phyloP scores from a whole-genome alignment of 768 basidiomycete species.

The Astraeus odoratus region DNA sequence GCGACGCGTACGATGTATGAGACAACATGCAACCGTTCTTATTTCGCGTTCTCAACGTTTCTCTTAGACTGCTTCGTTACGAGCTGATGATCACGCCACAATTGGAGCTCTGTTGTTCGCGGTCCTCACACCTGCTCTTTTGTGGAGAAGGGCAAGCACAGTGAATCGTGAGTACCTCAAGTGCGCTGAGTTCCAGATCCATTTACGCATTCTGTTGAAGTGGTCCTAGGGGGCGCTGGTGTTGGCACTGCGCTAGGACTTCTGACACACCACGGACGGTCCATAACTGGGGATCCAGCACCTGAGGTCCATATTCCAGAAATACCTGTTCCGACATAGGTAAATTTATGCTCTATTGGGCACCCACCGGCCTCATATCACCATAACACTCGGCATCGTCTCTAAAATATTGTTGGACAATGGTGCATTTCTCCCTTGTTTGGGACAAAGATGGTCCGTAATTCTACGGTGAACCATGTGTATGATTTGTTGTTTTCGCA shows the following conservation, averaged over 20 bases:
- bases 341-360: neutral
- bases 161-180: slow-evolving; percentile 45
- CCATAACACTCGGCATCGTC: too few relatives aligned
- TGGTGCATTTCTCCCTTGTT: too few relatives aligned
- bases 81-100: slow-evolving; percentile 68
- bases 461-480: too few relatives aligned
- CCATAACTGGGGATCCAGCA: slow-evolving; percentile 47
- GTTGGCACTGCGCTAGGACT: slow-evolving; percentile 58
- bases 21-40: slow-evolving; percentile 4
- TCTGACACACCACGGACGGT: slow-evolving; percentile 47
- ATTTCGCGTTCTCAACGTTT: slow-evolving; percentile 1
- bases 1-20: slow-evolving; percentile 52
- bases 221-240: slow-evolving; percentile 66
- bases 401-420: too few relatives aligned
- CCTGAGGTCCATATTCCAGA: slow-evolving; percentile 33
- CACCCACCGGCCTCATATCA: too few relatives aligned
- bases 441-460: too few relatives aligned
- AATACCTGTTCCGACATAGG: slow-evolving; percentile 13
- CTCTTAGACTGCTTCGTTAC: slow-evolving; percentile 47
- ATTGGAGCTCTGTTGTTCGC: slow-evolving; percentile 63
- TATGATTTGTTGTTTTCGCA: too few relatives aligned
- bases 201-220: slow-evolving; percentile 28
- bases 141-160: slow-evolving; percentile 62
- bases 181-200: neutral
- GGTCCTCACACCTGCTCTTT: slow-evolving; percentile 58